Evolutionary conservation across 106 monocot genomes (phyloP).

Genomic region (Apostasia shenzhenica): DNA sequence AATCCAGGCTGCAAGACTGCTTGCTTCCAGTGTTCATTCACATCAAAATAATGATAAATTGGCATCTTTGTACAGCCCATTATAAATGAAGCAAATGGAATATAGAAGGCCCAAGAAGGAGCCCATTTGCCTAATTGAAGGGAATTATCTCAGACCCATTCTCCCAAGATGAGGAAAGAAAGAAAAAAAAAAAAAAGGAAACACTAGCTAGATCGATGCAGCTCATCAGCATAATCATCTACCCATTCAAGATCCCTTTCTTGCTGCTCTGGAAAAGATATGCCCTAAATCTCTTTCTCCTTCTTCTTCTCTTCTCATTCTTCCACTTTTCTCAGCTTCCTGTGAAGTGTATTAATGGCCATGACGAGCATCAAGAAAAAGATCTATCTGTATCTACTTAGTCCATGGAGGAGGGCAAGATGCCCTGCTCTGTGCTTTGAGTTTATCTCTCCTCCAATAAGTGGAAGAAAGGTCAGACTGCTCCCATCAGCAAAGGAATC

Average conservation of each 20-base stretch:
- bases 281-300: not conserved
- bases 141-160: conserved; percentile 47
- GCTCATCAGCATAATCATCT: conserved; percentile 6
- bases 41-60: conserved; percentile 48
- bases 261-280: conserved; percentile 12
- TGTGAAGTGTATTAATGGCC: not conserved
- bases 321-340: not conserved
- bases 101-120: conserved; percentile 45
- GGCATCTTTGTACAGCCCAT: conserved; percentile 55
- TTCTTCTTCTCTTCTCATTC: not conserved
- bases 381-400: not conserved
- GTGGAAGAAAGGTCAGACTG: conserved; percentile 5
- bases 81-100: conserved; percentile 75
- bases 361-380: not conserved
- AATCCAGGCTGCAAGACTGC: conserved; percentile 13
- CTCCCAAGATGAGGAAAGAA: conserved; percentile 27
- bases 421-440: not conserved
- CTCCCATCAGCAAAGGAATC: conserved; percentile 43
- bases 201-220: conserved; percentile 8
- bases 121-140: conserved; percentile 31
- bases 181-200: not conserved
- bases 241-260: conserved; percentile 28
- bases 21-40: conserved; percentile 54
- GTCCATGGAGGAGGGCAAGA: not conserved
- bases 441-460: conserved; percentile 7